phyloP scores from a whole-genome alignment of 805 yeast genomes.

The Lachancea waltii region DNA sequence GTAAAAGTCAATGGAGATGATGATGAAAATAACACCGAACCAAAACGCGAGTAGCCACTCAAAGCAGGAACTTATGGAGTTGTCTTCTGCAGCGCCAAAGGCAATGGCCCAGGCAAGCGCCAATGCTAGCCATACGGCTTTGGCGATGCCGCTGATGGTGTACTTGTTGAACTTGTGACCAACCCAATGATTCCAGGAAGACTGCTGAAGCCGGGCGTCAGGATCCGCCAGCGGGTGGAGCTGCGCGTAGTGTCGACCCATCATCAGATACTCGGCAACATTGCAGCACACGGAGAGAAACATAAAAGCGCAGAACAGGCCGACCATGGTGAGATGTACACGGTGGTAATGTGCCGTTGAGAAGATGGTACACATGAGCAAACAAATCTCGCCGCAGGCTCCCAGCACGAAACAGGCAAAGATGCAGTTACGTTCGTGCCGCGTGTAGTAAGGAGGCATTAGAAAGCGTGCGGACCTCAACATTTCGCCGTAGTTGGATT shows the following conservation, averaged over 20 bases:
- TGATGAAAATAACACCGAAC: slow-evolving; percentile 63
- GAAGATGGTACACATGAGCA: slow-evolving; percentile 67
- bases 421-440: slow-evolving; percentile 36
- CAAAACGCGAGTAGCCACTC: slow-evolving; percentile 89
- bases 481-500: slow-evolving; percentile 18
- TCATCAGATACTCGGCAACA: slow-evolving; percentile 39
- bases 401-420: slow-evolving; percentile 41
- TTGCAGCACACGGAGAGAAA: slow-evolving; percentile 47
- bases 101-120: slow-evolving; percentile 65
- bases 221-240: slow-evolving; percentile 31
- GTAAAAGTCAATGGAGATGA: slow-evolving; percentile 63
- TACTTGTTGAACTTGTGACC: slow-evolving; percentile 37
- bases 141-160: slow-evolving; percentile 46
- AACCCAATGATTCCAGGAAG: slow-evolving; percentile 29
- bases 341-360: slow-evolving; percentile 51
- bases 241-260: slow-evolving; percentile 41
- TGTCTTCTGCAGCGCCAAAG: slow-evolving; percentile 46
- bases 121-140: slow-evolving; percentile 55
- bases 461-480: slow-evolving; percentile 16
- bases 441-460: slow-evolving; percentile 37
- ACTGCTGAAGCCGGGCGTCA: slow-evolving; percentile 9
- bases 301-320: slow-evolving; percentile 60
- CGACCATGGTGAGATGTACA: slow-evolving; percentile 63
- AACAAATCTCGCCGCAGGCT: slow-evolving; percentile 60
- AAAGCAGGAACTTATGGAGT: slow-evolving; percentile 53